phyloP scores from a whole-genome alignment of 495 filamentous ascomycete genomes.

The Hypoxylon fragiforme region DNA sequence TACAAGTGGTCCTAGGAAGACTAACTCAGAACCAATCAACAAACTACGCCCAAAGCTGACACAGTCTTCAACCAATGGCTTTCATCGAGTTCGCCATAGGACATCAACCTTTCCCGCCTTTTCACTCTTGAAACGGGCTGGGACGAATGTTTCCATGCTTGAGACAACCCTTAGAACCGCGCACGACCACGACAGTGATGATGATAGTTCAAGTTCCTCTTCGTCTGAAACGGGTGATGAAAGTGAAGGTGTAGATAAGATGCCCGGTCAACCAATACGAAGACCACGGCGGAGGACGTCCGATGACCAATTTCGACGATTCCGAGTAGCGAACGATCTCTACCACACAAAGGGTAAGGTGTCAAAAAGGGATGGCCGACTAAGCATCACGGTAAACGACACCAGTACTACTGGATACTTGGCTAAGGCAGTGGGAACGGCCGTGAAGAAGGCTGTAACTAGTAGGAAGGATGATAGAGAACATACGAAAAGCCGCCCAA shows the following conservation, averaged over 20 bases:
- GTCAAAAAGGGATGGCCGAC: constrained; percentile 67
- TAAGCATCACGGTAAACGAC: constrained; percentile 71
- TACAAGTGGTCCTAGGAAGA: constrained; percentile 16
- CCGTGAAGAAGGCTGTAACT: constrained; percentile 46
- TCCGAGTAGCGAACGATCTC: constrained; percentile 64
- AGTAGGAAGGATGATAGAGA: constrained; percentile 17
- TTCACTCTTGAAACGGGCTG: constrained; percentile 31
- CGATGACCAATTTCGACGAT: constrained; percentile 42
- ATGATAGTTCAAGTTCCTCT: constrained; percentile 30
- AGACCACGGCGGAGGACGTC: constrained; percentile 13
- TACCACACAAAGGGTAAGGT: constrained; percentile 68
- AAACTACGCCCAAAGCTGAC: constrained; percentile 9
- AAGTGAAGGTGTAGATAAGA: constrained; percentile 4
- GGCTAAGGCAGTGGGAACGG: constrained; percentile 67
- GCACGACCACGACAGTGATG: constrained; percentile 9
- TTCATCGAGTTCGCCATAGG: constrained; percentile 8
- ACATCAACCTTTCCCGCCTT: constrained; percentile 10
- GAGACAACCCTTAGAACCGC: constrained; percentile 1
- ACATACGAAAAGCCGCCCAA: constrained; percentile 9
- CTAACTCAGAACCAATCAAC: constrained; percentile 14
- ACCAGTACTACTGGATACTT: constrained; percentile 66
- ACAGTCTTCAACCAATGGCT: constrained; percentile 26
- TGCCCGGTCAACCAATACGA: neutral
- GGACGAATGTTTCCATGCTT: constrained; percentile 35
- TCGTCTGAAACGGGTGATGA: constrained; percentile 37